Base-by-base conservation (phyloP, 371 early-diverging fungal genomes). In the Mortierella sp. region DNA sequence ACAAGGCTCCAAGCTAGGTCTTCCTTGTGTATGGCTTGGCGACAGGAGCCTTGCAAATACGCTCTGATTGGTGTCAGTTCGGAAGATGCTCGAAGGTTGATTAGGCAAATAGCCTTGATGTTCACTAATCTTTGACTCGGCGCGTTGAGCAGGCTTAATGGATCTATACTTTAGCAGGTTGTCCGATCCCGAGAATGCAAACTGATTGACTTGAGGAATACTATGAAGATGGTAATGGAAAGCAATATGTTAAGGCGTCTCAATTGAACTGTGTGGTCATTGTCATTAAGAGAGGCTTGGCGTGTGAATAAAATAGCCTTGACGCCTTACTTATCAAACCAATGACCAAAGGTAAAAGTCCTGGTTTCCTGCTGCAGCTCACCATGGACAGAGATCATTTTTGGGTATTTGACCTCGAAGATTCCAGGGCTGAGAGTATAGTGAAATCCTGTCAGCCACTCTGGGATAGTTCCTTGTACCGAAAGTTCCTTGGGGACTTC, bases 51-150 rank as follows among this genome's bases (percentile, higher is more conserved):
- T 85, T 60, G 89, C 83, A 29, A 91, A 83, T 32, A 90, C 82
- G 15, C 91, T 91, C 75, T 91, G 92, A 74, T 93, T 93, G 12
- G 90, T 86, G 47, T 90, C 85, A 0, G 91, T 88, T 64, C 82
- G 83, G 83, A 91, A 93, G 47, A 91, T 83, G 28, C 90, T 90
- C 15, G 89, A 93, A 22, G 93, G 91, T 51, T 87, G 87, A 47
- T 85, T 84, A 32, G 92, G 89, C 23, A 86, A 85, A 65, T 89
- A 87, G 28, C 92, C 93, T 68, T 92, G 92, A 66, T 89, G 89
- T 75, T 88, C 87, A 26, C 91, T 87, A 54, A 93, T 88, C 75
- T 91, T 92, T 29, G 84, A 72, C 34, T 87, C 85, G 58, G 89
- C 69, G 19, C 88, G 89, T 63, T 86, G 87, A 35, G 88, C 88